Evolutionary conservation across 2,329 filamentous ascomycete genomes (phyloP), one percentile per base, ranked within the genome.

Genomic region (Fonsecaea monophora): DNA sequence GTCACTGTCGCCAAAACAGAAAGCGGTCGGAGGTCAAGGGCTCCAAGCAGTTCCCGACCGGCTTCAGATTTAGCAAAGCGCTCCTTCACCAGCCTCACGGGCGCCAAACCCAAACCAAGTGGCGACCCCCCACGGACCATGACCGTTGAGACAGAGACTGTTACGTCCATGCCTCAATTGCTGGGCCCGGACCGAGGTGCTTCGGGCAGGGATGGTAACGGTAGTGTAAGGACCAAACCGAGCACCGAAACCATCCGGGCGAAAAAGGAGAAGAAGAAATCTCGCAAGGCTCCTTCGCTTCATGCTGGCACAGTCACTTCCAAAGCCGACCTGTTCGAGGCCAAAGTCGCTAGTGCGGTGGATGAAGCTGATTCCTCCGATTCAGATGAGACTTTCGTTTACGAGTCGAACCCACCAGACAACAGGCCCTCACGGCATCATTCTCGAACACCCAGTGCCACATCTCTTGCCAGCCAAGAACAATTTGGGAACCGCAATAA

Each of bases 331-430:
- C 93, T 98, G 60, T 99, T 99, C 77, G 95, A 98, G 81, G 93
- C 94, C 72, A 96, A 96, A 76, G 93, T 99, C 72, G 94, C 94
- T 59, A 97, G 90, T 77, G 94, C 94, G 8, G 93, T 99, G 60
- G 94, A 98, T 77, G 94, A 98, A 78, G 93, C 92, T 53, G 92
- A 97, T 78, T 96, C 94, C 12, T 97, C 94, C 6, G 95, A 99
- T 77, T 98, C 94, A 1, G 95, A 97, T 75, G 95, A 98, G 79
- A 98, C 95, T 0, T 99, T 98, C 78, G 95, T 99, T 15, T 99
- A 99, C 80, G 95, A 99, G 78, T 98, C 95, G 32, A 99, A 99
- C 75, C 95, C 94, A 9, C 85, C 86, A 13, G 87, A 89, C 71
- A 81, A 83, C 30, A 82, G 86, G 60, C 91, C 92, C 60, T 86